Evolutionary conservation across 2,329 filamentous ascomycete genomes (phyloP), one percentile per base, ranked within the genome.

Genomic region (Beauveria sp.): DNA sequence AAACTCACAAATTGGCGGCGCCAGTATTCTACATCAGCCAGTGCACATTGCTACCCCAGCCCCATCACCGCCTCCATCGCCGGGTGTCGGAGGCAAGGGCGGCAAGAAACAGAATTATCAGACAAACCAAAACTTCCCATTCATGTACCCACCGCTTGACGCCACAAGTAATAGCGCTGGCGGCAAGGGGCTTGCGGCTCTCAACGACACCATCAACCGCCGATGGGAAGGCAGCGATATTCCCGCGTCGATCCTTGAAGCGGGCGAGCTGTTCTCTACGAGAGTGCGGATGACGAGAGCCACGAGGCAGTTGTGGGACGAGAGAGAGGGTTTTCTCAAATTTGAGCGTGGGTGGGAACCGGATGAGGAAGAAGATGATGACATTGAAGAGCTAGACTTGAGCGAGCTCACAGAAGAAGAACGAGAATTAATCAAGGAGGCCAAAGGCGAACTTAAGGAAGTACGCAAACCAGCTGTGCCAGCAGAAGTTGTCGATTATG

Each of bases 21-120:
- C 84, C 9, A 97, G 93, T 0, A 98, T 99, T 69, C 82, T 99
- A 28, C 87, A 98, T 71, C 93, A 98, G 70, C 91, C 95, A 6
- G 93, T 99, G 6, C 95, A 99, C 73, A 99, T 99, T 68, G 95
- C 95, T n/a, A 99, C 95, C 1, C 95, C 95, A 0, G 93, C 93
- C 0, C 95, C 95, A 1, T 99, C 95, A 0, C 95, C 95, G 26
- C 95, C 95, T 0, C 95, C 95, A 1, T 97, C 93, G 1, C 95
- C 95, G 0, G 83, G 80, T 10, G 88, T 88, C 40, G 93, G 92
- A 28, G 92, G 92, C 0, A 99, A 98, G 73, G 91, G 90, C 58
- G 93, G 89, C 1, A 99, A 99, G 80, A 99, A 99, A 72, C 95
- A 99, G 70, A 99, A 98, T 68, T 99, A 99, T 69, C 95, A 99